Base-by-base conservation (phyloP, 2,329 filamentous ascomycete genomes). In the Rugonectria rugulosa region DNA sequence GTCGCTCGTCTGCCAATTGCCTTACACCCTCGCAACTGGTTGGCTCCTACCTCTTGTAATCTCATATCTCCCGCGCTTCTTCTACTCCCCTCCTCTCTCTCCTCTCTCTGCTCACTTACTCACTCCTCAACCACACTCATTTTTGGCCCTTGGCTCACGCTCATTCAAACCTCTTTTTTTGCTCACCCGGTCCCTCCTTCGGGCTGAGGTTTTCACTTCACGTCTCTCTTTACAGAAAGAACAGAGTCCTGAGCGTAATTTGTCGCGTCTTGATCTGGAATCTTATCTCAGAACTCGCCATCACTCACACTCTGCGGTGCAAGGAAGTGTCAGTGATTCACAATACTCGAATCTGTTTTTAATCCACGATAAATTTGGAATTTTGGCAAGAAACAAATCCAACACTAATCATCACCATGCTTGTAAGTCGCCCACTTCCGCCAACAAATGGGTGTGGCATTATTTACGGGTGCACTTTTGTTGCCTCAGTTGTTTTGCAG, bases 351-450 rank as follows among this genome's bases (percentile, higher is more conserved):
- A 17, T 45, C 49, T 37, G 41, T 42, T 32, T n/a, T 43, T 42
- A 43, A 47, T 52, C 29, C 26, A 44, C 34, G n/a, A 17, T n/a
- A 40, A 17, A 26, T 41, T 51, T 47, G 45, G 19, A 24, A 29
- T 37, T 43, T 48, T 41, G 31, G 11, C 17, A 21, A 38, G 34
- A 12, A 12, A 24, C 17, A 23, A 27, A 24, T 23, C 20, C n/a
- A 3, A 48, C 27, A 27, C 29, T 43, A 44, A 53, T 57, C 48
- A 27, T 54, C 56, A 38, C 58, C 44, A 68, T 68, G 65, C 65
- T 68, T 66, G 65, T 68, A 65, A 62, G 65, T 65, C 26, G 20
- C 27, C n/a, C n/a, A 40, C 9, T 34, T 21, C n/a, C 15, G 12
- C 14, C 21, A 51, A 14, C 31, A 20, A 23, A 40, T 19, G 34